A percentile compares a stretch with the other conserved stretches of the same genome.
phyloP scores from a whole-genome alignment of 1,139 yeast genomes.

The Geotrichum australiense region DNA sequence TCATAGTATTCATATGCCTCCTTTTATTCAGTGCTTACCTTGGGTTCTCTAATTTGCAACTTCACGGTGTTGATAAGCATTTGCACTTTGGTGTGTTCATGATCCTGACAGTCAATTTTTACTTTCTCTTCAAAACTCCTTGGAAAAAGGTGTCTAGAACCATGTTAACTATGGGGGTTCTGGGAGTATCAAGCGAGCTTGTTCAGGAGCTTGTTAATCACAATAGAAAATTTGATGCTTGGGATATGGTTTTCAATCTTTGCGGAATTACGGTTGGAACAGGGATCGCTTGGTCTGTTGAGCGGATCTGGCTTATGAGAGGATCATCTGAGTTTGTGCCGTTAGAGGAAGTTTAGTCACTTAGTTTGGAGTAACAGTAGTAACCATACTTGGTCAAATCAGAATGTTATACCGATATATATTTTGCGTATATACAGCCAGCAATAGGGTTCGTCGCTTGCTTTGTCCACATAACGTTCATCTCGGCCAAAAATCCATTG shows the following conservation, averaged over 20 bases:
- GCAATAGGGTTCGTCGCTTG: no score
- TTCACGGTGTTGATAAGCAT: background rate
- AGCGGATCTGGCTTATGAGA: background rate
- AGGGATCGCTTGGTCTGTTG: background rate
- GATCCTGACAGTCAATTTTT: conserved; percentile 2
- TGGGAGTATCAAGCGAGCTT: background rate
- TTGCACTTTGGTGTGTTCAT: conserved; percentile 1
- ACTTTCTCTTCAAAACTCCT: background rate
- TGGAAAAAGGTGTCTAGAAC: background rate
- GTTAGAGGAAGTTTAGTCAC: background rate
- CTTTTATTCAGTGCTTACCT: conserved; percentile 2
- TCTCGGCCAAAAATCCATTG: no score
- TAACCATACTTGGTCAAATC: no score
- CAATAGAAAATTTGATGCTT: conserved; percentile 1
- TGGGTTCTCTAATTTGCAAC: conserved; percentile 3
- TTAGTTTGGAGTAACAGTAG: no score
- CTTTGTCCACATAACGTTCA: no score
- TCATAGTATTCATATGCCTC: background rate
- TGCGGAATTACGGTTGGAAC: background rate
- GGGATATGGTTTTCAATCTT: conserved; percentile 3
- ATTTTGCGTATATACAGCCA: no score
- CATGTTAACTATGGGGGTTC: background rate
- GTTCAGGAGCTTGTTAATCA: conserved; percentile 3
- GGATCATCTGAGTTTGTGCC: background rate
- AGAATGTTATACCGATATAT: no score